Evolutionary conservation across 768 basidiomycete species (phyloP).

Genomic region (Floccularia luteovirens): DNA sequence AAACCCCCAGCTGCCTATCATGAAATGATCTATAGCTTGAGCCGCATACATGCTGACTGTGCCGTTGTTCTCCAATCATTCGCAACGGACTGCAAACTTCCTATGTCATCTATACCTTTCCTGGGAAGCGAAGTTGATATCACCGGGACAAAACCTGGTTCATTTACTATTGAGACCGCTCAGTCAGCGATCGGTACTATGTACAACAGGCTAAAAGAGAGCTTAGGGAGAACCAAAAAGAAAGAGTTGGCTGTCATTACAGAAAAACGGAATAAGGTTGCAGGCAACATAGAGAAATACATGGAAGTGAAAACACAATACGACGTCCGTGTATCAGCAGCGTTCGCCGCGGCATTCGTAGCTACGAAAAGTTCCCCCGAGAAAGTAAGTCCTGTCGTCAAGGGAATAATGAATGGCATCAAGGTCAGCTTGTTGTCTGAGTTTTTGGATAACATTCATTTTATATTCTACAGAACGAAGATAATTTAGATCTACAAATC

Average conservation of each 20-base stretch:
- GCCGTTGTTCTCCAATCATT: slow-evolving; percentile 77
- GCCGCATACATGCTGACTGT: slow-evolving; percentile 76
- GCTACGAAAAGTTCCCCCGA: slow-evolving; percentile 81
- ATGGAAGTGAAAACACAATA: slow-evolving; percentile 76
- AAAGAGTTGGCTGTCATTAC: slow-evolving; percentile 62
- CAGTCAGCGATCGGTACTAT: slow-evolving; percentile 60
- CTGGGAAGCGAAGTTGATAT: slow-evolving; percentile 76
- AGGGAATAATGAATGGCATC: slow-evolving; percentile 95
- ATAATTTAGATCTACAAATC: slow-evolving; percentile 79
- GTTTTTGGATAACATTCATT: neutral
- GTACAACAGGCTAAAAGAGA: slow-evolving; percentile 70
- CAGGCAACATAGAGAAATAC: slow-evolving; percentile 71
- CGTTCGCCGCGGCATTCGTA: slow-evolving; percentile 88
- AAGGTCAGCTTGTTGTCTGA: slow-evolving; percentile 51
- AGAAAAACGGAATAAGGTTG: slow-evolving; percentile 67
- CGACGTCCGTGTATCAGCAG: slow-evolving; percentile 82
- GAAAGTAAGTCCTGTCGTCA: slow-evolving; percentile 94
- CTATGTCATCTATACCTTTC: slow-evolving; percentile 68
- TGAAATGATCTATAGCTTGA: slow-evolving; percentile 81
- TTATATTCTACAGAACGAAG: slow-evolving; percentile 57
- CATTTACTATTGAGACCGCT: slow-evolving; percentile 78
- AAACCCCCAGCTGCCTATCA: slow-evolving; percentile 75
- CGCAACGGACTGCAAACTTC: slow-evolving; percentile 79
- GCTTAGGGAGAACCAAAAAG: slow-evolving; percentile 73
- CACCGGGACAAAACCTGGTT: slow-evolving; percentile 49